phyloP scores from a whole-genome alignment of 2,329 filamentous ascomycete species.

The Dactylonectria estremocensis region DNA sequence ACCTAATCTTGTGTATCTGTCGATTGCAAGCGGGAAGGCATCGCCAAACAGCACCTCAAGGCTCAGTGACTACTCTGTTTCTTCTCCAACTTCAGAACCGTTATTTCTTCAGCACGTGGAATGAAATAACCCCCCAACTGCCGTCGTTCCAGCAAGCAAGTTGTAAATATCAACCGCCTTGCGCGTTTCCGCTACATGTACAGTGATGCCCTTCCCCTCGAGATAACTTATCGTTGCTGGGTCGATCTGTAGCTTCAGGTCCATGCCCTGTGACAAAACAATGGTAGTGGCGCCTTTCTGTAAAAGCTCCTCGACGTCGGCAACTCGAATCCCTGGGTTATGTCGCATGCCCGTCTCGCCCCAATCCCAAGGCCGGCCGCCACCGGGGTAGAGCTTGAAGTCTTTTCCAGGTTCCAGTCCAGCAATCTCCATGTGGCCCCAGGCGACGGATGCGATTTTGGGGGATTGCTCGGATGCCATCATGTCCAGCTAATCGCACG shows the following conservation, averaged over 20 bases:
- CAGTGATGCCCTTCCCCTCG: conserved; percentile 16
- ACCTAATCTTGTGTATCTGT: too few species aligned
- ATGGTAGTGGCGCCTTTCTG: conserved; percentile 22
- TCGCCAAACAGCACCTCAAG: too few species aligned
- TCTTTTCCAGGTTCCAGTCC: conserved; percentile 25
- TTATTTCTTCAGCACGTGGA: conserved; percentile 10
- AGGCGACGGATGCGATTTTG: conserved; percentile 9
- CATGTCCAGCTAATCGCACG: neutral
- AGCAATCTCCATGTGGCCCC: conserved; percentile 21
- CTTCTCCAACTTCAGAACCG: too few species aligned
- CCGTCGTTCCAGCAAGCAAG: conserved; percentile 4
- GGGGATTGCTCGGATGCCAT: conserved; percentile 20
- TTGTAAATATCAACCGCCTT: conserved; percentile 27
- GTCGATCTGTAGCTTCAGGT: conserved; percentile 24
- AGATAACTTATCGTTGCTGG: conserved; percentile 18
- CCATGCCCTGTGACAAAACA: conserved; percentile 30
- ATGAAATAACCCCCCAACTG: conserved; percentile 25
- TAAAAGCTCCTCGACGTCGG: conserved; percentile 29
- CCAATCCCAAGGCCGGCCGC: conserved; percentile 31
- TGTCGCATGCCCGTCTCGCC: conserved; percentile 27
- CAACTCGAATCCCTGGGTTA: conserved; percentile 22
- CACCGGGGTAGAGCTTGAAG: conserved; percentile 32
- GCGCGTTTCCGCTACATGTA: conserved; percentile 21
- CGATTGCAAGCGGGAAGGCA: too few species aligned
- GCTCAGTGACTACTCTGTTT: too few species aligned